phyloP scores from a whole-genome alignment of 2,329 filamentous ascomycete genomes.

The Chrysoporthe cubensis region DNA sequence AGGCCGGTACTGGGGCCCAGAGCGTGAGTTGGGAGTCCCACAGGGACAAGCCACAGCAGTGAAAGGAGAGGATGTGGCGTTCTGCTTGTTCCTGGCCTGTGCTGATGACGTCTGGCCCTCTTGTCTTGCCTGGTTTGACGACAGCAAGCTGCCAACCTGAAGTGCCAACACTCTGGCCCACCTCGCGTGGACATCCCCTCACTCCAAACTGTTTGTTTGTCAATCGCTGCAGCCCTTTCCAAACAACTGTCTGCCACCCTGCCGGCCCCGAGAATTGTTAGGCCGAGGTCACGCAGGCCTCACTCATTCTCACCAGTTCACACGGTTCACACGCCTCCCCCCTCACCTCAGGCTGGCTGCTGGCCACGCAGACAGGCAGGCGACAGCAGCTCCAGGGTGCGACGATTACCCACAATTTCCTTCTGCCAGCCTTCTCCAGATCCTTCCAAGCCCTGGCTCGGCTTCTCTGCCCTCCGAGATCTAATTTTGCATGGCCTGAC shows the following conservation, averaged over 20 bases:
- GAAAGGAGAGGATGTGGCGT: neutral
- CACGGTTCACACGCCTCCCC: neutral
- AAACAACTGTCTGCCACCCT: neutral
- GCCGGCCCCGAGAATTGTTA: neutral
- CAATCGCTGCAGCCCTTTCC: neutral
- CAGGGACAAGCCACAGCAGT: neutral
- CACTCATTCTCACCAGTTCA: neutral
- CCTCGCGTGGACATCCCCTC: neutral
- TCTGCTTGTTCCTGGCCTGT: neutral
- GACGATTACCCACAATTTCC: constrained; percentile 25
- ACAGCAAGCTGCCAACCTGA: neutral
- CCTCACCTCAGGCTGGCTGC: neutral
- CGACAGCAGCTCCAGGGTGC: neutral
- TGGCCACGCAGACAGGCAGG: neutral
- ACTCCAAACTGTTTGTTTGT: neutral
- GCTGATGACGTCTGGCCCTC: constrained; percentile 14
- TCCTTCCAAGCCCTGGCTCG: constrained; percentile 16
- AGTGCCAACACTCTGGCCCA: constrained; percentile 2
- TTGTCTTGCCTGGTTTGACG: neutral
- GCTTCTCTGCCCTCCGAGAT: constrained; percentile 24
- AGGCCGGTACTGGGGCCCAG: neutral
- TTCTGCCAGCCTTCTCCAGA: constrained; percentile 20
- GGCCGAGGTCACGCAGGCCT: neutral
- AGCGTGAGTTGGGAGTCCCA: too few species aligned
- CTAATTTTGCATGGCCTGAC: constrained; percentile 28